These are phyloP conservation scores for Marasmius sp. DNA, from an alignment of 1,284 basidiomycete genomes.

Conservation along the genomic window DNA sequence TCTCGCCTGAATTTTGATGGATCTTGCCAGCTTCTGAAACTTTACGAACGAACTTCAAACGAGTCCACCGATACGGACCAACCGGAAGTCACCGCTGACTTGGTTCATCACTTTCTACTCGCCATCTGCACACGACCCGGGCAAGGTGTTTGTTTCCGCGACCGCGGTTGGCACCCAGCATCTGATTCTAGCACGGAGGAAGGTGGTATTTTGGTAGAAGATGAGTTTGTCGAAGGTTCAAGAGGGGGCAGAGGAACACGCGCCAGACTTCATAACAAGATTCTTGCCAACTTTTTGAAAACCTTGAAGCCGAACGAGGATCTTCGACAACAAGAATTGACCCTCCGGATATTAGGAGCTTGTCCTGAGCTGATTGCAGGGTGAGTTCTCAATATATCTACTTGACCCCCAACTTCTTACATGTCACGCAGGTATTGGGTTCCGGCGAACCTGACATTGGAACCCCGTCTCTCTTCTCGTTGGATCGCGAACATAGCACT, in stretches of 20 bases:
- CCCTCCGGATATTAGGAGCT: slow-evolving; percentile 72
- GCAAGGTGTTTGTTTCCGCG: slow-evolving; percentile 84
- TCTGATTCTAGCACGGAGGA: slow-evolving; percentile 35
- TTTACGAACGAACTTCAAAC: slow-evolving; percentile 59
- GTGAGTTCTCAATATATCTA: slow-evolving; percentile 36
- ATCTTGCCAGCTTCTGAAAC: slow-evolving; percentile 55
- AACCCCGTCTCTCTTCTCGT: slow-evolving; percentile 83
- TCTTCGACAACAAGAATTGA: slow-evolving; percentile 82
- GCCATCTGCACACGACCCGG: slow-evolving; percentile 86
- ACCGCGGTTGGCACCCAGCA: slow-evolving; percentile 89
- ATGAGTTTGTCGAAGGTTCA: slow-evolving; percentile 27
- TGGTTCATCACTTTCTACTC: slow-evolving; percentile 86
- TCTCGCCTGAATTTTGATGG: background rate
- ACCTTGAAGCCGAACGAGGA: slow-evolving; percentile 82
- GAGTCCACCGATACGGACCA: slow-evolving; percentile 52
- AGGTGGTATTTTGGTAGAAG: slow-evolving; percentile 19
- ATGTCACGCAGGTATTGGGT: slow-evolving; percentile 71
- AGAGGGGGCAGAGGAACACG: slow-evolving; percentile 30
- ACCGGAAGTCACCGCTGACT: slow-evolving; percentile 64
- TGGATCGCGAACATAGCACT: slow-evolving; percentile 91
- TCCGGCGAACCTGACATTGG: slow-evolving; percentile 72
- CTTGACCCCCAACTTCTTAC: background rate
- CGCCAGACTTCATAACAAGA: slow-evolving; percentile 86
- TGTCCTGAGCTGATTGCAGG: slow-evolving; percentile 87
- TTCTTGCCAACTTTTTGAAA: slow-evolving; percentile 76